Evolutionary conservation across 2,329 filamentous ascomycete genomes (phyloP).

Genomic region (Fusarium concolor): DNA sequence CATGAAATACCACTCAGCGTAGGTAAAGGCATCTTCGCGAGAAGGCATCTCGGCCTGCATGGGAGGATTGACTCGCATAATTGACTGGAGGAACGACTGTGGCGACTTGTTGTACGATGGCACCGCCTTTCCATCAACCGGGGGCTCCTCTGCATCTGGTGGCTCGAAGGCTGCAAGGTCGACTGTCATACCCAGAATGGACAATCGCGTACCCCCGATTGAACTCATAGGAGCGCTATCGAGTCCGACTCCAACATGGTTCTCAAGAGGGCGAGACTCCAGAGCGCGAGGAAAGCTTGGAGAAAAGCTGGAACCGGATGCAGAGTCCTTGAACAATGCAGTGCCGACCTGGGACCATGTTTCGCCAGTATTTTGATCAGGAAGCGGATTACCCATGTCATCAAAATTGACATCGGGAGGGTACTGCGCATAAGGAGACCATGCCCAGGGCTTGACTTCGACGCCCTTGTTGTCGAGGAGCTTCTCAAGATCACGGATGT

Average conservation of each 20-base stretch:
- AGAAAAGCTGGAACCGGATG: conserved; percentile 36
- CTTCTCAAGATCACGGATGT: conserved; percentile 75
- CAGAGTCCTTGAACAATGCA: conserved; percentile 52
- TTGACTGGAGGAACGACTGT: conserved; percentile 74
- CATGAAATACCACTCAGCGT: conserved; percentile 80
- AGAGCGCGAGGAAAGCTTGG: conserved; percentile 51
- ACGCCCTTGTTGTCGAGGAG: conserved; percentile 71
- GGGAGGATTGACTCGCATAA: conserved; percentile 69
- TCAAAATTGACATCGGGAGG: conserved; percentile 44
- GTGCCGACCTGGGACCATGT: conserved; percentile 51
- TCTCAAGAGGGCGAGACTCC: conserved; percentile 64
- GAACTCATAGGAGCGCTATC: conserved; percentile 75
- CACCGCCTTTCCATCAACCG: conserved; percentile 52
- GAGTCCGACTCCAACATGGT: conserved; percentile 73
- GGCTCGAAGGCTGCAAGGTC: conserved; percentile 80
- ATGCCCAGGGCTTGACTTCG: conserved; percentile 67
- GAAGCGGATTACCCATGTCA: conserved; percentile 42
- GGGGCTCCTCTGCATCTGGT: conserved; percentile 71
- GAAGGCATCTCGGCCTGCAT: conserved; percentile 71
- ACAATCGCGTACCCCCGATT: conserved; percentile 80
- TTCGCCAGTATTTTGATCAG: conserved; percentile 42
- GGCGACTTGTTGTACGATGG: conserved; percentile 78
- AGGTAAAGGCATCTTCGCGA: conserved; percentile 73
- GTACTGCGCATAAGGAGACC: conserved; percentile 47
- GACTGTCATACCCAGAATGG: conserved; percentile 82